phyloP scores from a whole-genome alignment of 2,329 filamentous ascomycete species.

The Emmonsiellopsis sp. region DNA sequence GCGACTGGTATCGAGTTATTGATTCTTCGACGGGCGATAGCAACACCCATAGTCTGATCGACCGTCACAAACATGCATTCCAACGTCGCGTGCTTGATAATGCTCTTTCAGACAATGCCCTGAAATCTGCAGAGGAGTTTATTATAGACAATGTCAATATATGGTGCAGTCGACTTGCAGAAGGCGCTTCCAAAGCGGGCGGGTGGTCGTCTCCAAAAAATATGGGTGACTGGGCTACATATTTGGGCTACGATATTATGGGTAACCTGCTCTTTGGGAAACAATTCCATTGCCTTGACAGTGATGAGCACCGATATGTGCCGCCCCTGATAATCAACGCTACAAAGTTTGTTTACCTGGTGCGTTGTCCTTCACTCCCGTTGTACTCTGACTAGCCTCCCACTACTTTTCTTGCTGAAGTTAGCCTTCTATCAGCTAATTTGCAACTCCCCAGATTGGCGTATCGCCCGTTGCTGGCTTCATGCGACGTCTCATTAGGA shows the following conservation, averaged over 20 bases:
- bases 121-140: slow-evolving; percentile 14
- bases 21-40: slow-evolving; percentile 17
- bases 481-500: slow-evolving; percentile 10
- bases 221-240: slow-evolving; percentile 22
- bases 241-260: slow-evolving; percentile 27
- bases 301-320: slow-evolving; percentile 10
- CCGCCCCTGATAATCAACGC: slow-evolving; percentile 19
- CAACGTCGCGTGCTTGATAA: slow-evolving; percentile 19
- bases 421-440: background rate
- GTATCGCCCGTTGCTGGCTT: slow-evolving; percentile 6
- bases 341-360: slow-evolving; percentile 11
- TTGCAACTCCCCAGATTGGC: slow-evolving; percentile 5
- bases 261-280: slow-evolving; percentile 27
- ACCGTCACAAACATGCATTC: slow-evolving; percentile 13
- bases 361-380: background rate
- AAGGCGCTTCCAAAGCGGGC: slow-evolving; percentile 12
- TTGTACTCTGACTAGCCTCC: background rate
- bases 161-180: slow-evolving; percentile 11
- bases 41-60: slow-evolving; percentile 16
- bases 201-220: slow-evolving; percentile 14
- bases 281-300: slow-evolving; percentile 22
- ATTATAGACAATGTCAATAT: slow-evolving; percentile 11
- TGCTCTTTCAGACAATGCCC: slow-evolving; percentile 21
- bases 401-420: background rate
- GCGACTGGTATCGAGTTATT: slow-evolving; percentile 28